Percentiles rank a stretch among this genome's conserved stretches.
These are phyloP conservation scores for Termitomyces sp. DNA, from an alignment of 768 basidiomycete species.

Conservation along the genomic window DNA sequence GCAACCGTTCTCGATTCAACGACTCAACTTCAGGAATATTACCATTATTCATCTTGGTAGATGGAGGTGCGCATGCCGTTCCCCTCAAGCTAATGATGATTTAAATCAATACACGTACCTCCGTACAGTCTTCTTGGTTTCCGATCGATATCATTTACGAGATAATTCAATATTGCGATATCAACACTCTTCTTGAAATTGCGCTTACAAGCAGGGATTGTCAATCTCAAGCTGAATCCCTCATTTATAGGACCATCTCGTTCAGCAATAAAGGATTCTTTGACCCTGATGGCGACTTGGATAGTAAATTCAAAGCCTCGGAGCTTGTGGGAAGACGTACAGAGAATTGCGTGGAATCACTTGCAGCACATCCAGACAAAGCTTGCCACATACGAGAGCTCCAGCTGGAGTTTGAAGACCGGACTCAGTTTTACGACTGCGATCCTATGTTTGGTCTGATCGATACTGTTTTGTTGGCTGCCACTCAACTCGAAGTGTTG, in stretches of 20 bases:
- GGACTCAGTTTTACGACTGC: background rate
- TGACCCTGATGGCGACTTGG: background rate
- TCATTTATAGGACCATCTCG: background rate
- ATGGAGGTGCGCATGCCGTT: too few species aligned
- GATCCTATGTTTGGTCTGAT: background rate
- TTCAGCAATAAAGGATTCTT: background rate
- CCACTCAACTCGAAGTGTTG: background rate
- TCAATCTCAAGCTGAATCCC: background rate
- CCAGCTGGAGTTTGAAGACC: background rate
- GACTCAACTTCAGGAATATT: too few species aligned
- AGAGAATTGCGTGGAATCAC: background rate
- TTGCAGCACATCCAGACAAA: background rate
- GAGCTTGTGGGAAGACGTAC: background rate
- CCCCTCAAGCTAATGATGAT: too few species aligned
- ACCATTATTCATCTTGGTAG: too few species aligned
- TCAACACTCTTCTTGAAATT: background rate
- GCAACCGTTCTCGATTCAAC: too few species aligned
- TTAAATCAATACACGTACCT: background rate
- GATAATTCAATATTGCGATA: background rate
- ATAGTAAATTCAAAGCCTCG: too few species aligned
- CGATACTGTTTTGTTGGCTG: background rate
- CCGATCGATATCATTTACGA: background rate
- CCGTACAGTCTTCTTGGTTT: background rate
- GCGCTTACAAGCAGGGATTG: background rate
- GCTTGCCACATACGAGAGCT: background rate